These are phyloP conservation scores for Xylariaceae sp. DNA, from an alignment of 2,329 filamentous ascomycete genomes.

Conservation along the genomic window DNA sequence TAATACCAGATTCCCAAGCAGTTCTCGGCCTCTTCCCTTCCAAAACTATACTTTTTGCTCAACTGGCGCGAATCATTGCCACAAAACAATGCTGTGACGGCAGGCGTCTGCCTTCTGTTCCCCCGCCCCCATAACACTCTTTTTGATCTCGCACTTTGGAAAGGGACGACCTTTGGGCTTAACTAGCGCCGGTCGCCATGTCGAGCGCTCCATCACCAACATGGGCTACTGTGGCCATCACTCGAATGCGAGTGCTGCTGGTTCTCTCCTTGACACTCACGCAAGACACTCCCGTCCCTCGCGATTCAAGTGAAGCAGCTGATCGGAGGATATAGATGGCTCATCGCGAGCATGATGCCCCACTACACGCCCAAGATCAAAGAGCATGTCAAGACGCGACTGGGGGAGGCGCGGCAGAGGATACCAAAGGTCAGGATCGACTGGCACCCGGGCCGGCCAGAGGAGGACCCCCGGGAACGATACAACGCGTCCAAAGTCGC, in stretches of 20 bases:
- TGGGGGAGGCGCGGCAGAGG: slow-evolving; percentile 36
- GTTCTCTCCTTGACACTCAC: background rate
- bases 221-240: background rate
- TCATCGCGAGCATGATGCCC: slow-evolving; percentile 39
- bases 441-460: slow-evolving; percentile 5
- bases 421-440: slow-evolving; percentile 7
- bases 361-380: slow-evolving; percentile 40
- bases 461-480: slow-evolving; percentile 14
- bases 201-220: background rate
- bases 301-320: too few relatives aligned
- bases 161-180: too few relatives aligned
- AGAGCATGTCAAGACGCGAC: slow-evolving; percentile 30
- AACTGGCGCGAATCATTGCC: too few relatives aligned
- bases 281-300: background rate
- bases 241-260: background rate
- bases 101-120: too few relatives aligned
- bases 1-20: too few relatives aligned
- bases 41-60: too few relatives aligned
- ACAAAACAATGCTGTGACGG: too few relatives aligned
- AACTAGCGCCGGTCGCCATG: too few relatives aligned
- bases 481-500: slow-evolving; percentile 50
- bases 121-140: too few relatives aligned
- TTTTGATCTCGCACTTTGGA: too few relatives aligned
- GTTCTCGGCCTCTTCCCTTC: too few relatives aligned
- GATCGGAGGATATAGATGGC: slow-evolving; percentile 46